phyloP scores from a whole-genome alignment of 2,329 filamentous ascomycete genomes.

The Neonectria sp. region DNA sequence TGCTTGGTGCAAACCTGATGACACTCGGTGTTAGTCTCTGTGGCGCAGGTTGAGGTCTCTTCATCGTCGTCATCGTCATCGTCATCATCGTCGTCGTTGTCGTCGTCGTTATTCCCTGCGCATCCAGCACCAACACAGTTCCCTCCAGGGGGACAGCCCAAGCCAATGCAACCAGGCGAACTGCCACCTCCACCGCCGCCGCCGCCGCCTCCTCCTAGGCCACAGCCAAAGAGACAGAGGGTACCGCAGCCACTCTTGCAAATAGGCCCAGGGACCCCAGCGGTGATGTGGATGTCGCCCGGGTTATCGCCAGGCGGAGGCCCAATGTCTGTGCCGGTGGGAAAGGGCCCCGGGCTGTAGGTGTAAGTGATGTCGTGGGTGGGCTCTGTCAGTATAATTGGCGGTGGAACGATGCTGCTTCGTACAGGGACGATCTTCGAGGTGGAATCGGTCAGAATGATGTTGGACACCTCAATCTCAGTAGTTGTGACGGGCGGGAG shows the following conservation, averaged over 20 bases:
- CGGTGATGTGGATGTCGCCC: constrained; percentile 16
- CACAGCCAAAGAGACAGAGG: constrained; percentile 22
- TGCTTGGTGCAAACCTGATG: constrained; percentile 30
- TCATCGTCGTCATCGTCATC: constrained; percentile 18
- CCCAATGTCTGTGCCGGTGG: constrained; percentile 20
- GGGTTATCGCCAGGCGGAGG: constrained; percentile 25
- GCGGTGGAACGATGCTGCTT: constrained; percentile 26
- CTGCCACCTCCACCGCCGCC: constrained; percentile 24
- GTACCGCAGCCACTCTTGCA: constrained; percentile 26
- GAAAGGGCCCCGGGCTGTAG: constrained; percentile 24
- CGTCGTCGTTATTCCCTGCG: constrained; percentile 9
- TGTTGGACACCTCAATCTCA: constrained; percentile 28
- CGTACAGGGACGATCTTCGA: constrained; percentile 20
- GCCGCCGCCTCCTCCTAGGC: constrained; percentile 9
- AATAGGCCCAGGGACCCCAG: constrained; percentile 20
- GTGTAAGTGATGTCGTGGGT: constrained; percentile 29
- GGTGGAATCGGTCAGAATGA: constrained; percentile 22
- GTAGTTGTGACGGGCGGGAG: constrained; percentile 27
- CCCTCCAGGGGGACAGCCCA: constrained; percentile 23
- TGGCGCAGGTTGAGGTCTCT: constrained; percentile 19
- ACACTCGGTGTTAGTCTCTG: constrained; percentile 31
- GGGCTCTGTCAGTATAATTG: constrained; percentile 26
- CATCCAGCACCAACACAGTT: constrained; percentile 29
- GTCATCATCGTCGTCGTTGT: constrained; percentile 15
- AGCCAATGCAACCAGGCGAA: constrained; percentile 18